Percentiles rank a stretch among this genome's conserved stretches.
Conservation (phyloP, 345 rosid species). For the Bruguiera gymnorhiza region DNA sequence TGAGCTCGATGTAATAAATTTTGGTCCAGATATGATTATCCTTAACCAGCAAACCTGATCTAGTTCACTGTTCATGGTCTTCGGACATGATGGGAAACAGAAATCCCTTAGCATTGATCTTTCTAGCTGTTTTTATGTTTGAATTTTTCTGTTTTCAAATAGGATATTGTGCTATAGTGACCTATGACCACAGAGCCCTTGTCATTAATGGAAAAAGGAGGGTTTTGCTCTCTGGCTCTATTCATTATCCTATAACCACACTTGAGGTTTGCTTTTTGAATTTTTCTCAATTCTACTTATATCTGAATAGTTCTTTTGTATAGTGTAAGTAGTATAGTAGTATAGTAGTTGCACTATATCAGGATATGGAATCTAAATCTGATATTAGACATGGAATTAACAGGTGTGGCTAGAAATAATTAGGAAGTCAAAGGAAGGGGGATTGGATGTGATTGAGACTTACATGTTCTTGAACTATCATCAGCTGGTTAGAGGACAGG, state of each 20-base stretch:
- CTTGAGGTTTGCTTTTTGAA: conserved; percentile 41
- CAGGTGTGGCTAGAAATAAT: conserved; percentile 67
- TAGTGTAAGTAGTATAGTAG: neutral
- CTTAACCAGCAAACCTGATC: neutral
- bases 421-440: conserved; percentile 59
- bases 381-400: conserved; percentile 9
- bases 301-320: neutral
- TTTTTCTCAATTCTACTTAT: neutral
- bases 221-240: conserved; percentile 60
- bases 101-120: conserved; percentile 13
- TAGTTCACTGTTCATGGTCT: conserved; percentile 6
- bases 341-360: conserved; percentile 1
- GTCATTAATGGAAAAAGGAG: conserved; percentile 60
- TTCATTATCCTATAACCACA: conserved; percentile 54
- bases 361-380: neutral
- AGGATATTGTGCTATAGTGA: conserved; percentile 31
- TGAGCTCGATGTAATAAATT: too few species aligned
- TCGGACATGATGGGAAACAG: conserved; percentile 21
- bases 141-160: conserved; percentile 23
- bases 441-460: conserved; percentile 62
- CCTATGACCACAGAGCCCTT: conserved; percentile 56
- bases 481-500: conserved; percentile 63
- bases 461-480: conserved; percentile 68
- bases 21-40: neutral
- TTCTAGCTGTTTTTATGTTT: conserved; percentile 21